phyloP scores from a whole-genome alignment of 1,284 basidiomycete species.

The Mixia osmundae region DNA sequence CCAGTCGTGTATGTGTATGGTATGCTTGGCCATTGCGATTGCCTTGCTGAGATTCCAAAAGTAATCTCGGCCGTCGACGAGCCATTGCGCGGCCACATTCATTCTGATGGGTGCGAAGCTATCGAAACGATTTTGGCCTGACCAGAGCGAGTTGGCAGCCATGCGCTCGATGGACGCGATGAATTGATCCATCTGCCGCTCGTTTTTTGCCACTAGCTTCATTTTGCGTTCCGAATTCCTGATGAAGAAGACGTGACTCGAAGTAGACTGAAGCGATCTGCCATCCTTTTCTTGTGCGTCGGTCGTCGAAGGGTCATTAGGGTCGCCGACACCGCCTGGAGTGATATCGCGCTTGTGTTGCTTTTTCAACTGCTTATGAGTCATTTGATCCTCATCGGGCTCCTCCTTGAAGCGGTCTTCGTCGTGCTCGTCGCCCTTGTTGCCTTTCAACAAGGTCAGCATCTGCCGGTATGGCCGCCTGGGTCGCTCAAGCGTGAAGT shows the following conservation, averaged over 20 bases:
- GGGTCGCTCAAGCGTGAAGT: conserved; percentile 54
- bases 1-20: conserved; percentile 50
- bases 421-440: conserved; percentile 14
- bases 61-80: conserved; percentile 95
- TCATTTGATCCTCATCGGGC: conserved; percentile 27
- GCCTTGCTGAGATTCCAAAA: conserved; percentile 95
- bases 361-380: conserved; percentile 35
- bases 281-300: conserved; percentile 12
- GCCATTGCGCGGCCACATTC: conserved; percentile 90
- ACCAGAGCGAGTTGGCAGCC: conserved; percentile 53
- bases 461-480: conserved; percentile 35
- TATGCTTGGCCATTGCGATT: conserved; percentile 67
- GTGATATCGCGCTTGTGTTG: conserved; percentile 3
- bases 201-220: conserved; percentile 69
- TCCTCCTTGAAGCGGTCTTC: conserved; percentile 19
- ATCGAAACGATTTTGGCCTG: conserved; percentile 60
- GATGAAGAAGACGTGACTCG: conserved; percentile 78
- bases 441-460: conserved; percentile 20
- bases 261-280: conserved; percentile 18
- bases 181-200: conserved; percentile 96
- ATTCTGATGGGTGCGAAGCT: conserved; percentile 83
- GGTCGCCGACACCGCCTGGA: conserved; percentile 13
- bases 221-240: conserved; percentile 72
- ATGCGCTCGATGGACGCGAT: conserved; percentile 75
- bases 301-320: conserved; percentile 16